These are phyloP conservation scores for Eucalyptus rudis DNA, from an alignment of 345 rosid genomes.

Conservation along the genomic window DNA sequence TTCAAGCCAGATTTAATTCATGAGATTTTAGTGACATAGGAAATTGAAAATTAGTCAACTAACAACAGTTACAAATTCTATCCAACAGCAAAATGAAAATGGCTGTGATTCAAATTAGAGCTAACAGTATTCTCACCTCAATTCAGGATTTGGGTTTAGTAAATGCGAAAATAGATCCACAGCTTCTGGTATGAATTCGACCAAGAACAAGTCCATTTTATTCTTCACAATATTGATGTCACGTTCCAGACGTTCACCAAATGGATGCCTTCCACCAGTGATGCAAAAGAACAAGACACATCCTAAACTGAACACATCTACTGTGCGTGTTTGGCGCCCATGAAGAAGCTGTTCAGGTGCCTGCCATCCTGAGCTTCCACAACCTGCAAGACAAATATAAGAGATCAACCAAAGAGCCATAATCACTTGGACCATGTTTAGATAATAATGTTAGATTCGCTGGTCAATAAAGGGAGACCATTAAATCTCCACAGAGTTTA, in stretches of 20 bases:
- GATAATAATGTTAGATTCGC: background rate
- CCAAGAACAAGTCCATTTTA: constrained; percentile 48
- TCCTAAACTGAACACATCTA: constrained; percentile 88
- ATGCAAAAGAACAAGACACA: constrained; percentile 79
- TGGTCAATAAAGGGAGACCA: background rate
- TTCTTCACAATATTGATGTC: constrained; percentile 74
- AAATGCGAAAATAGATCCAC: constrained; percentile 53
- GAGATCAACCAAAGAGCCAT: background rate
- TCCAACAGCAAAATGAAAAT: background rate
- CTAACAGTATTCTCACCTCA: constrained; percentile 29
- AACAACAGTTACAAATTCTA: background rate
- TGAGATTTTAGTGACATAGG: background rate
- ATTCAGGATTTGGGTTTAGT: constrained; percentile 57
- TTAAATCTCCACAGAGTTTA: background rate
- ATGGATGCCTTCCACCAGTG: constrained; percentile 88
- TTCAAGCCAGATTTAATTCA: background rate
- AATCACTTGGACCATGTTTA: background rate
- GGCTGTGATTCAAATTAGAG: background rate
- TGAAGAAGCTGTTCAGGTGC: constrained; percentile 92
- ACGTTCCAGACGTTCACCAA: constrained; percentile 80
- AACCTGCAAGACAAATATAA: constrained; percentile 29
- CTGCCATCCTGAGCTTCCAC: constrained; percentile 99
- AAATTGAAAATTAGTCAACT: background rate
- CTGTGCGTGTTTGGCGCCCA: constrained; percentile 88
- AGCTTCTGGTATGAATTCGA: constrained; percentile 70